phyloP scores from a whole-genome alignment of 1,284 basidiomycete genomes.

The Sphaerobolus stellatus region DNA sequence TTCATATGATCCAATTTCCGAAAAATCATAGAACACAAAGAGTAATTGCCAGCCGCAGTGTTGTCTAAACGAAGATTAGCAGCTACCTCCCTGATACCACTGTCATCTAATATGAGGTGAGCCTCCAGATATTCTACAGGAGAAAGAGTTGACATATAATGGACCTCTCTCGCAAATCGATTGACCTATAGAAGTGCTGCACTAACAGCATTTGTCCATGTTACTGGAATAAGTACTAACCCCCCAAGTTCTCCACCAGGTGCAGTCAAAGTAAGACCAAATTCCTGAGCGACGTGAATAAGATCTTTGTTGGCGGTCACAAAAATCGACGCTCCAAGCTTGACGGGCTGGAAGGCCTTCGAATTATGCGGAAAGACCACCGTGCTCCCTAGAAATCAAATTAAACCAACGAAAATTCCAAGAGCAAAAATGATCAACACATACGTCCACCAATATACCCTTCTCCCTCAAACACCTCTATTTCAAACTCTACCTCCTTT shows the following conservation, averaged over 20 bases:
- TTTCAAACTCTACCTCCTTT: conserved; percentile 58
- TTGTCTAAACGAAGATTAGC: too few relatives aligned
- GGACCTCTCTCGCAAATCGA: too few relatives aligned
- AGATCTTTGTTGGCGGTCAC: conserved; percentile 81
- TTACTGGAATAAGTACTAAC: too few relatives aligned
- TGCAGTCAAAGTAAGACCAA: conserved; percentile 63
- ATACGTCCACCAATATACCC: conserved; percentile 81
- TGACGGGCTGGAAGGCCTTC: conserved; percentile 59
- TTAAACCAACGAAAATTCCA: background rate
- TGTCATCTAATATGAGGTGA: too few relatives aligned
- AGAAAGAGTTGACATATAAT: too few relatives aligned
- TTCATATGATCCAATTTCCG: too few relatives aligned
- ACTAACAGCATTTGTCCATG: too few relatives aligned
- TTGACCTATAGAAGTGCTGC: too few relatives aligned
- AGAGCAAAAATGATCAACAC: conserved; percentile 31
- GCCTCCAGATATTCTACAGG: too few relatives aligned
- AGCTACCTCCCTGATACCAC: too few relatives aligned
- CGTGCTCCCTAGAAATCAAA: conserved; percentile 58
- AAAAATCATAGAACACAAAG: too few relatives aligned
- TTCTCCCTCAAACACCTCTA: conserved; percentile 81
- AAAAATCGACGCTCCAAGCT: conserved; percentile 89
- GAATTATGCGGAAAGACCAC: conserved; percentile 78
- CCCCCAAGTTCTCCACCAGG: conserved; percentile 53
- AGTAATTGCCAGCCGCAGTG: too few relatives aligned
- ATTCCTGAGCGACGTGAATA: conserved; percentile 77